Percentiles rank a stretch among this genome's conserved stretches.
phyloP scores from a whole-genome alignment of 2,329 filamentous ascomycete genomes.

The Sordariomycetes sp. region DNA sequence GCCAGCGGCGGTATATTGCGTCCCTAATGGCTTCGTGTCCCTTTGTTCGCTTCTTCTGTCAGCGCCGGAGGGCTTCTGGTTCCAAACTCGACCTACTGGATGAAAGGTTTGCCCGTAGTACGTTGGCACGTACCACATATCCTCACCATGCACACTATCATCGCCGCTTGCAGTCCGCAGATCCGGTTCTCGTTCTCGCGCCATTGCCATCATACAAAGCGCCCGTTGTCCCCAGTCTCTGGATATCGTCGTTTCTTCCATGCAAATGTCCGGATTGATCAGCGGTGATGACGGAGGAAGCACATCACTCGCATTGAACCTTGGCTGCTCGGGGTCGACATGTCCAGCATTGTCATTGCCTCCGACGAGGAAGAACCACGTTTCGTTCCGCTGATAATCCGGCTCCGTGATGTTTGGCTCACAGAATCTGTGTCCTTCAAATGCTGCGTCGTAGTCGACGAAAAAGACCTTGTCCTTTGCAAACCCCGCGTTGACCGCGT shows the following conservation, averaged over 20 bases:
- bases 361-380: conserved; percentile 39
- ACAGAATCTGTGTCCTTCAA: conserved; percentile 36
- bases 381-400: conserved; percentile 30
- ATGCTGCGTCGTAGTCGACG: conserved; percentile 32
- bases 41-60: conserved; percentile 4
- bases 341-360: conserved; percentile 25
- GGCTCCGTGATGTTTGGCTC: conserved; percentile 30
- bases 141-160: conserved; percentile 19
- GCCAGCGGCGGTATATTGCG: conserved; percentile 8
- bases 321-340: conserved; percentile 1
- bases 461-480: conserved; percentile 27
- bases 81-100: conserved; percentile 18
- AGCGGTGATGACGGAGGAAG: conserved; percentile 21
- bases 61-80: not conserved
- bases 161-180: conserved; percentile 18
- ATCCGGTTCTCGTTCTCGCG: conserved; percentile 22
- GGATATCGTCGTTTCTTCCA: conserved; percentile 19
- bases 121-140: conserved; percentile 37
- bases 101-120: conserved; percentile 37
- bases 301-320: conserved; percentile 5
- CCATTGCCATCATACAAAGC: conserved; percentile 33
- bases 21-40: conserved; percentile 10
- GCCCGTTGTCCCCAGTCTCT: conserved; percentile 33
- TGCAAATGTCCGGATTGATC: conserved; percentile 25
- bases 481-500: conserved; percentile 26